Evolutionary conservation across 2,329 filamentous ascomycete species (phyloP).

Genomic region (Dothistroma septosporum): DNA sequence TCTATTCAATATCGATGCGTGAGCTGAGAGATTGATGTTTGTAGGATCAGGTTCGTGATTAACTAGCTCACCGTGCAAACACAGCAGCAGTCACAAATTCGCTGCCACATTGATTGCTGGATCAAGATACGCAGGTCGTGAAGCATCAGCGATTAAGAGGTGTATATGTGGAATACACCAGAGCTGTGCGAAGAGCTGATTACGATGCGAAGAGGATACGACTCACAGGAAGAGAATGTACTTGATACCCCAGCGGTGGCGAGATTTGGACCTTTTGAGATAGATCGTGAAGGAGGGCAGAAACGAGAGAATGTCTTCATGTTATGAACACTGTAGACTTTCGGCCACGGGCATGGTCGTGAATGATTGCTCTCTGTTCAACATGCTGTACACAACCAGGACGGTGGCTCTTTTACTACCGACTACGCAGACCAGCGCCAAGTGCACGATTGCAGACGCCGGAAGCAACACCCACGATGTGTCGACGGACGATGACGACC

Average conservation of each 20-base stretch:
- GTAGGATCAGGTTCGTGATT: constrained; percentile 13
- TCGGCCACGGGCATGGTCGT: neutral
- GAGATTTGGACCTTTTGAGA: neutral
- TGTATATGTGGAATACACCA: neutral
- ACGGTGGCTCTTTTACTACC: neutral
- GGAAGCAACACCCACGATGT: neutral
- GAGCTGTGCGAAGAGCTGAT: constrained; percentile 24
- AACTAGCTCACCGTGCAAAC: neutral
- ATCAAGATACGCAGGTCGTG: neutral
- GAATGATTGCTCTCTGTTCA: neutral
- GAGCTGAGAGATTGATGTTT: neutral
- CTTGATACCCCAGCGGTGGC: neutral
- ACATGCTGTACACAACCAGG: neutral
- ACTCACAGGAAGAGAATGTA: neutral
- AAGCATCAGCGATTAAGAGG: neutral
- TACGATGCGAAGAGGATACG: neutral
- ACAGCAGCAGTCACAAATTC: neutral
- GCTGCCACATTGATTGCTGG: neutral
- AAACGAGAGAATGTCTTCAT: neutral
- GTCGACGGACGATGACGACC: neutral
- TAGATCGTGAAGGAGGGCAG: neutral
- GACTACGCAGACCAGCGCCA: neutral
- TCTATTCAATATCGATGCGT: neutral
- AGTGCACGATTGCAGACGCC: neutral
- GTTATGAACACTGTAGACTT: neutral